Conservation (phyloP, 2,329 filamentous ascomycete genomes). For the Polytolypa hystricis region DNA sequence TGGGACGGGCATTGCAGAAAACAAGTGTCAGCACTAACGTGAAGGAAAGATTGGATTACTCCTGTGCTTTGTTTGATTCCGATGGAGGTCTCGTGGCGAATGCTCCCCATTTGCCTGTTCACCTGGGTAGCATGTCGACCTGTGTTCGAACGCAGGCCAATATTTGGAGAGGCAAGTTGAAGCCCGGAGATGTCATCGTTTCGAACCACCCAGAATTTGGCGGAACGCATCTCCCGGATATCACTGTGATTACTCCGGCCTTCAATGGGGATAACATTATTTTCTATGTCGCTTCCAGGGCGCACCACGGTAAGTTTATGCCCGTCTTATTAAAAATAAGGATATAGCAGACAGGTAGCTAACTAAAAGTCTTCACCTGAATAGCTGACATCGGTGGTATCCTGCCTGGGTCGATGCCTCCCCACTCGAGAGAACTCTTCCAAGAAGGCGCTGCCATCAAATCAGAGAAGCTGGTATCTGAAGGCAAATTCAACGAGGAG, state of each 20-base stretch:
- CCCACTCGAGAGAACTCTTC: constrained; percentile 54
- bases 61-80: constrained; percentile 63
- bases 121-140: constrained; percentile 69
- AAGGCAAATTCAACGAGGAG: constrained; percentile 63
- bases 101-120: constrained; percentile 65
- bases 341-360: constrained; percentile 4
- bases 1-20: constrained; percentile 69
- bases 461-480: constrained; percentile 54
- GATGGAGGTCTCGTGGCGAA: constrained; percentile 65
- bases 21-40: constrained; percentile 71
- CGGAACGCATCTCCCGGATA: constrained; percentile 73
- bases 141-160: constrained; percentile 64
- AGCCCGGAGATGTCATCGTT: constrained; percentile 69
- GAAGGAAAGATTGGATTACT: constrained; percentile 67
- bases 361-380: constrained; percentile 4
- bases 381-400: constrained; percentile 66
- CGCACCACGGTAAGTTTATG: constrained; percentile 57
- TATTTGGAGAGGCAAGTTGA: constrained; percentile 68
- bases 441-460: constrained; percentile 56
- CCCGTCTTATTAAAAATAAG: not conserved
- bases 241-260: constrained; percentile 64
- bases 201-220: constrained; percentile 78
- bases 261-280: constrained; percentile 60
- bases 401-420: constrained; percentile 66
- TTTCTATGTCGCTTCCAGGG: constrained; percentile 64